These are phyloP conservation scores for Aspergillus unguis DNA, from an alignment of 2,329 filamentous ascomycete species.

Conservation along the genomic window DNA sequence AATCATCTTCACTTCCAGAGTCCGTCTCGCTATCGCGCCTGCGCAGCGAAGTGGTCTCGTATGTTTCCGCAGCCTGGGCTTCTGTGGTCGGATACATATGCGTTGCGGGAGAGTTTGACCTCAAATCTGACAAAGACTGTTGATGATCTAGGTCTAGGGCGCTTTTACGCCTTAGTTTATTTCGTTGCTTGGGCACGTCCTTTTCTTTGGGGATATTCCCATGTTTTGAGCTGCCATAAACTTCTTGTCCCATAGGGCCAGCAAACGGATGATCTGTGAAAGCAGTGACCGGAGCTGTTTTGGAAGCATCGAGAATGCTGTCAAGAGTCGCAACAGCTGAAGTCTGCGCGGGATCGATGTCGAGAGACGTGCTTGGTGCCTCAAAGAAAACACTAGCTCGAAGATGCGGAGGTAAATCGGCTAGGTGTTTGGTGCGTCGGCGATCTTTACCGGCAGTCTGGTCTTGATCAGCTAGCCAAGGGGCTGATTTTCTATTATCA, in stretches of 20 bases:
- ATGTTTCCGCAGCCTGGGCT: constrained; percentile 18
- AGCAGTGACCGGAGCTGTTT: constrained; percentile 79
- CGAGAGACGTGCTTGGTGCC: constrained; percentile 54
- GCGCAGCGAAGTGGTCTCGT: constrained; percentile 20
- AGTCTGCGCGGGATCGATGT: constrained; percentile 62
- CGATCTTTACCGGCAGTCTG: constrained; percentile 17
- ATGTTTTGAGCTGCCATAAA: constrained; percentile 58
- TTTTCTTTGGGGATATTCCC: constrained; percentile 24
- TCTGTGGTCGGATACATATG: constrained; percentile 18
- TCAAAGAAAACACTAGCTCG: constrained; percentile 93
- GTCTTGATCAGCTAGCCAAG: constrained; percentile 38
- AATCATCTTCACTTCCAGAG: constrained; percentile 19
- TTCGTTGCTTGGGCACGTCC: constrained; percentile 24
- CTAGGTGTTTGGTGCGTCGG: constrained; percentile 40
- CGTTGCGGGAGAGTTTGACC: constrained; percentile 12
- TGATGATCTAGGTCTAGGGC: constrained; percentile 24
- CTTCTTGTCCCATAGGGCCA: constrained; percentile 69
- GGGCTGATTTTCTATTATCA: constrained; percentile 52
- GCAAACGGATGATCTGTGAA: constrained; percentile 88
- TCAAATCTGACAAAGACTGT: constrained; percentile 17
- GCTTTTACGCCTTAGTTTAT: constrained; percentile 31
- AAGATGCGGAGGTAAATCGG: constrained; percentile 70
- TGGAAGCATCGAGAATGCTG: constrained; percentile 85
- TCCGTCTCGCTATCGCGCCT: constrained; percentile 10
- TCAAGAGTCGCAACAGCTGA: constrained; percentile 88